A percentile compares a stretch with the other conserved stretches of the same genome.
These are phyloP conservation scores for Halophytophthora polymorphica DNA, from an alignment of 352 stramenopile genomes.

Conservation along the genomic window DNA sequence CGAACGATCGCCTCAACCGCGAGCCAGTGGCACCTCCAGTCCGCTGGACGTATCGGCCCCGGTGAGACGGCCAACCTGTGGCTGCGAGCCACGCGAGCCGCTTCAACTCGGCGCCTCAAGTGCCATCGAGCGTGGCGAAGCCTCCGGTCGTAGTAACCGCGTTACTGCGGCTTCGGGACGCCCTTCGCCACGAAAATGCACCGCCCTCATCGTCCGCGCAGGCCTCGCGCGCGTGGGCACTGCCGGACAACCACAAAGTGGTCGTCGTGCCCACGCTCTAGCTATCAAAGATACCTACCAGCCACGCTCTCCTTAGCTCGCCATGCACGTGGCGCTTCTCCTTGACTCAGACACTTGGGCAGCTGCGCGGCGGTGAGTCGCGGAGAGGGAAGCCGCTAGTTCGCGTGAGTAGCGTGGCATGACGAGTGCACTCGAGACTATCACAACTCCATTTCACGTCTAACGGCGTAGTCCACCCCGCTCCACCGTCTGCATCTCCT, in stretches of 20 bases:
- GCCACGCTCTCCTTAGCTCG: not conserved
- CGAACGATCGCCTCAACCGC: no score
- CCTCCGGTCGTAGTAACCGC: slow-evolving; percentile 22
- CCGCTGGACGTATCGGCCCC: slow-evolving; percentile 14
- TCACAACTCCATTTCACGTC: slow-evolving; percentile 41
- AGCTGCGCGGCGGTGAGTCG: slow-evolving; percentile 1
- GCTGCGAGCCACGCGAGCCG: slow-evolving; percentile 1
- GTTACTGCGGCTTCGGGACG: slow-evolving; percentile 19
- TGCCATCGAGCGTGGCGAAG: slow-evolving; percentile 20
- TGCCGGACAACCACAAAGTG: slow-evolving; percentile 13
- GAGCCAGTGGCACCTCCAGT: slow-evolving; percentile 1
- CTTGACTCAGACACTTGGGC: slow-evolving; percentile 1
- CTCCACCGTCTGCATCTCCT: slow-evolving; percentile 7
- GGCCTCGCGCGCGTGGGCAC: slow-evolving; percentile 6
- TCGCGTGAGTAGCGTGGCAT: not conserved
- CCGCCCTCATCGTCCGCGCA: slow-evolving; percentile 19
- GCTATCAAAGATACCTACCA: slow-evolving; percentile 10
- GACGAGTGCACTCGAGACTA: slow-evolving; percentile 2
- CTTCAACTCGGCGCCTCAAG: slow-evolving; percentile 11
- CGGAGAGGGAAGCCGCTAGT: not conserved
- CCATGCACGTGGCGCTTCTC: no score
- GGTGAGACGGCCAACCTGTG: slow-evolving; percentile 3
- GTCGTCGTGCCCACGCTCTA: slow-evolving; percentile 14
- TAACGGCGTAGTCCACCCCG: slow-evolving; percentile 32
- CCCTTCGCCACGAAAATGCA: slow-evolving; percentile 21